Conservation (phyloP, 306 rosid genomes). For the Dalbergia cultrata region DNA sequence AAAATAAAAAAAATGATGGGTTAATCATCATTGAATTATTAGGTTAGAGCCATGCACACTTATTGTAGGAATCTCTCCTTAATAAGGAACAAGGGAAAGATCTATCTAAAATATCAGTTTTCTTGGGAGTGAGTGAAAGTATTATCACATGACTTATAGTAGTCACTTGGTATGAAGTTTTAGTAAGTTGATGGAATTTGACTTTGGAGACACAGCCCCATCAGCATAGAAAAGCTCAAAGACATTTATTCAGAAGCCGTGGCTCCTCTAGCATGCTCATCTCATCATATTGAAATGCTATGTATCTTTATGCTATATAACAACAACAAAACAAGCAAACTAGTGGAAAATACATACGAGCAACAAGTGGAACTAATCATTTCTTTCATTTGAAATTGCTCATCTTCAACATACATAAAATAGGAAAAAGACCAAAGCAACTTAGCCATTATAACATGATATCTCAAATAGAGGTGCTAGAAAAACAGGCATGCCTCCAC, state of each 20-base stretch:
- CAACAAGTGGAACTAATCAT: conserved; percentile 4
- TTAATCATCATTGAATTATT: too few species aligned
- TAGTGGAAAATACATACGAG: not conserved
- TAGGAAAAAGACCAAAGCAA: not conserved
- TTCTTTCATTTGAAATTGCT: not conserved
- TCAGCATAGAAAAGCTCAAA: not conserved
- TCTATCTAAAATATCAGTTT: too few species aligned
- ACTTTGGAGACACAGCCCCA: conserved; percentile 17
- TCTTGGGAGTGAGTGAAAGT: not conserved
- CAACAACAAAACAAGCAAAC: not conserved
- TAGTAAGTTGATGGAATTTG: conserved; percentile 25
- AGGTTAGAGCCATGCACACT: too few species aligned
- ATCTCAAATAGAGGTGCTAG: not conserved
- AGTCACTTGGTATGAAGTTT: not conserved
- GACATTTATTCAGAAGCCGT: too few species aligned
- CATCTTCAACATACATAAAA: not conserved
- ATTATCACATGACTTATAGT: conserved; percentile 7
- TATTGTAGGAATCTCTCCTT: too few species aligned
- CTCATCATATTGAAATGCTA: not conserved
- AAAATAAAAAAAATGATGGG: too few species aligned
- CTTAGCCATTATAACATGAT: conserved; percentile 3
- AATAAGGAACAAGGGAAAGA: too few species aligned
- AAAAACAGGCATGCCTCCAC: conserved; percentile 1
- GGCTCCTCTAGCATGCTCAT: not conserved
- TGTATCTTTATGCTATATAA: not conserved